A percentile compares a stretch with the other conserved stretches of the same genome.
These are phyloP conservation scores for Talaromyces sp. DNA, from an alignment of 2,329 filamentous ascomycete species.

Conservation along the genomic window DNA sequence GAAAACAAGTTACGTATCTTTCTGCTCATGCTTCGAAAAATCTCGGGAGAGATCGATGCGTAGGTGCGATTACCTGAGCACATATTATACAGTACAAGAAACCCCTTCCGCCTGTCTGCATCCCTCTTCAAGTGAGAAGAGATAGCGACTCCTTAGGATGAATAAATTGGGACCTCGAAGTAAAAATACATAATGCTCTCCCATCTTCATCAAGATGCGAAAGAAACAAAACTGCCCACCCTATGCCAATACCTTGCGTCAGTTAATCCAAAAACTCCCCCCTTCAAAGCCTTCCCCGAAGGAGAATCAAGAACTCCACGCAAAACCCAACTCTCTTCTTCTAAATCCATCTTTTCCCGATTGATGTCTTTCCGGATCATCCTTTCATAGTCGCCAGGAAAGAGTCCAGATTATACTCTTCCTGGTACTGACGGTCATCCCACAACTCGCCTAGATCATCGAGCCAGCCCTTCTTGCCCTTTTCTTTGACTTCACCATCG, in stretches of 20 bases:
- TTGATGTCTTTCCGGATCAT: slow-evolving; percentile 25
- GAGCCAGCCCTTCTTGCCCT: slow-evolving; percentile 93
- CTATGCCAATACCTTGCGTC: neutral
- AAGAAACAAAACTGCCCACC: neutral
- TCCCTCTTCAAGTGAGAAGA: neutral
- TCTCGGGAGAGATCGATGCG: neutral
- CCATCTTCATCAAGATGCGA: neutral
- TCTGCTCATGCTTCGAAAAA: neutral
- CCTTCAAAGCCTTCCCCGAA: neutral
- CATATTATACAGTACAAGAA: neutral
- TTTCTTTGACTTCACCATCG: slow-evolving; percentile 86
- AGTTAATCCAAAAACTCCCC: neutral
- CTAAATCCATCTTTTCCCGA: neutral
- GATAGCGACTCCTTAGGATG: neutral
- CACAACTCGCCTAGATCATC: slow-evolving; percentile 94
- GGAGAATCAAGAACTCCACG: neutral
- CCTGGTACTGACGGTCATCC: slow-evolving; percentile 97
- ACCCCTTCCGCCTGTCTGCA: neutral
- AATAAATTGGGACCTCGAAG: neutral
- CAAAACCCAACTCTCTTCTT: neutral
- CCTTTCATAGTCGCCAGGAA: slow-evolving; percentile 91
- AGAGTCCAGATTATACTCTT: slow-evolving; percentile 93
- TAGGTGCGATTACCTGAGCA: neutral
- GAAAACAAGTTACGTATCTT: neutral
- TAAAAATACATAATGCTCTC: neutral